A percentile compares a stretch with the other conserved stretches of the same genome.
phyloP scores from a whole-genome alignment of 306 rosid species.

The Albizia julibrissin region DNA sequence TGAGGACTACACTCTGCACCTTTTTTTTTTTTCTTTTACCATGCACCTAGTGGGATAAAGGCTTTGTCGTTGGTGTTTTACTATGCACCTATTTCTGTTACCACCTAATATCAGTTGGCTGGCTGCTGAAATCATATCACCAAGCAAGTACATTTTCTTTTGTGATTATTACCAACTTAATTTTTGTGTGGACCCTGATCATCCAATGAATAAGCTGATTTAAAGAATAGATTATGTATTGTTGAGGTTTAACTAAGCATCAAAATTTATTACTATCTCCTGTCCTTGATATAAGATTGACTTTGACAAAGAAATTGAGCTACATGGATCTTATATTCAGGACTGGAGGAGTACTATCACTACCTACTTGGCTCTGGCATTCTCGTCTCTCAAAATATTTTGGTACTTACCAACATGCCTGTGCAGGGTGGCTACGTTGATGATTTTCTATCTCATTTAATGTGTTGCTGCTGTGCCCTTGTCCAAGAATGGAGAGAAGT shows the following conservation, averaged over 20 bases:
- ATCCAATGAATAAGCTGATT: neutral
- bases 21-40: neutral
- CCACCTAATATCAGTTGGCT: conserved; percentile 8
- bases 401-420: conserved; percentile 27
- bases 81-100: neutral
- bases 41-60: too few relatives aligned
- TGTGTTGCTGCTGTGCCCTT: conserved; percentile 99
- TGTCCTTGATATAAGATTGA: too few relatives aligned
- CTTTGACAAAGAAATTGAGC: too few relatives aligned
- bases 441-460: conserved; percentile 92
- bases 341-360: neutral
- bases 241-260: conserved; percentile 4
- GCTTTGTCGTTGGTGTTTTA: too few relatives aligned
- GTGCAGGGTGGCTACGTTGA: conserved; percentile 85
- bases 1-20: neutral
- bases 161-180: neutral
- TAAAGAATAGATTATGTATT: conserved; percentile 19
- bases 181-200: conserved; percentile 12
- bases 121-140: conserved; percentile 12
- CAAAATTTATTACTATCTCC: conserved; percentile 1
- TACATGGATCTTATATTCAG: too few relatives aligned
- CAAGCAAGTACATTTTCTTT: neutral
- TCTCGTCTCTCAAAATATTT: conserved; percentile 20
- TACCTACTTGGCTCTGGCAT: conserved; percentile 12
- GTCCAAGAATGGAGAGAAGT: conserved; percentile 99